phyloP scores from a whole-genome alignment of 2,329 filamentous ascomycete species.

The Metarhizium brunneum region DNA sequence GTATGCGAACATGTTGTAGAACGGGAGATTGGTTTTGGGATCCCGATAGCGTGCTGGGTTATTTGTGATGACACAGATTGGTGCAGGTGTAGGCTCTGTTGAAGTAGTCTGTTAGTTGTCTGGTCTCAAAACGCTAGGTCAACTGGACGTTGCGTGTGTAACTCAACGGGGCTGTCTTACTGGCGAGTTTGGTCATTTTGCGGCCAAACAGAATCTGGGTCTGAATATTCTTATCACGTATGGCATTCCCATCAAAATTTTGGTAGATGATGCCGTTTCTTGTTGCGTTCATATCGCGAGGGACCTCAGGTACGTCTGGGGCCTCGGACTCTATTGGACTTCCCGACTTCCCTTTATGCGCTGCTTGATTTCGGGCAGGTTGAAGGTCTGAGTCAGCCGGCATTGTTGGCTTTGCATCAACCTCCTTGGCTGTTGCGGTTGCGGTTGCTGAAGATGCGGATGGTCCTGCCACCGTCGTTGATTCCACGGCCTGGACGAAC shows the following conservation, averaged over 20 bases:
- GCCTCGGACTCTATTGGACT: conserved; percentile 10
- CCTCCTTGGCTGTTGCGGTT: not conserved
- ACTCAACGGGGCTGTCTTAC: conserved; percentile 26
- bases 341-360: conserved; percentile 8
- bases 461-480: not conserved
- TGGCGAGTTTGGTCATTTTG: conserved; percentile 48
- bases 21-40: conserved; percentile 73
- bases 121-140: too few species aligned
- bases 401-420: not conserved
- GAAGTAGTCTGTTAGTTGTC: conserved; percentile 1
- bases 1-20: conserved; percentile 71
- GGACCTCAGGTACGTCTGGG: conserved; percentile 7
- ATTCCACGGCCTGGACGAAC: not conserved
- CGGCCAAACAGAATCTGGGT: conserved; percentile 50
- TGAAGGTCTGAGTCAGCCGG: conserved; percentile 5
- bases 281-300: conserved; percentile 12
- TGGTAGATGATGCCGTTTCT: conserved; percentile 50
- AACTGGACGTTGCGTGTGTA: not conserved
- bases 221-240: conserved; percentile 47
- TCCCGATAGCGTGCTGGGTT: conserved; percentile 76
- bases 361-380: conserved; percentile 4
- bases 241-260: conserved; percentile 47
- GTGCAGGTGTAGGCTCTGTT: conserved; percentile 39
- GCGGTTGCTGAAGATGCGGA: not conserved
- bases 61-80: conserved; percentile 74